Conservation (phyloP, 495 filamentous ascomycete species). For the Polyplosphaeria fusca region DNA sequence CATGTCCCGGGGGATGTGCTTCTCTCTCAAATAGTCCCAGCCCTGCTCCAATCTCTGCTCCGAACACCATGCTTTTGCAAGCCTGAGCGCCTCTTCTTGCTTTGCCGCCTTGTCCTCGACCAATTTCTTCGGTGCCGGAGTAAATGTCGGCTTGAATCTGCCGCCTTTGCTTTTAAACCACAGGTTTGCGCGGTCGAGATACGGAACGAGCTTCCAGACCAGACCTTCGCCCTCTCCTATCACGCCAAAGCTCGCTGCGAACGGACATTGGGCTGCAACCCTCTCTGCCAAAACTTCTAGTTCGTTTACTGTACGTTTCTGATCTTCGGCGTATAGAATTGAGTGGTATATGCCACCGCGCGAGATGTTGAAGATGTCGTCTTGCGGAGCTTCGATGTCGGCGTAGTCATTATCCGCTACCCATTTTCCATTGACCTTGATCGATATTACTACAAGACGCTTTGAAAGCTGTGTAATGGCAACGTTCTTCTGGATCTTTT, state of each 20-base stretch:
- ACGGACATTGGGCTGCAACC: slow-evolving; percentile 39
- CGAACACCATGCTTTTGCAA: slow-evolving; percentile 28
- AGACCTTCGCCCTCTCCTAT: slow-evolving; percentile 41
- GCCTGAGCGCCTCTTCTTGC: slow-evolving; percentile 9
- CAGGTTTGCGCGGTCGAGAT: slow-evolving; percentile 5
- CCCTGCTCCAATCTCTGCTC: slow-evolving; percentile 37
- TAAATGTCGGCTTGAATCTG: slow-evolving; percentile 26
- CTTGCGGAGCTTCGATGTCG: slow-evolving; percentile 28
- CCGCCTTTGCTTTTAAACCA: slow-evolving; percentile 44
- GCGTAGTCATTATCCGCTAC: slow-evolving; percentile 31
- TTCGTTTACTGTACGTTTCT: slow-evolving; percentile 9
- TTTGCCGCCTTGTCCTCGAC: slow-evolving; percentile 5
- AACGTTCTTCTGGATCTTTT: slow-evolving; percentile 39
- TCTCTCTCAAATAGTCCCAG: slow-evolving; percentile 38
- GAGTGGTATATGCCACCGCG: slow-evolving; percentile 33
- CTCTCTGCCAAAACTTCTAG: slow-evolving; percentile 28
- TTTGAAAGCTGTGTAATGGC: slow-evolving; percentile 33
- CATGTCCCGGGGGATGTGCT: slow-evolving; percentile 8
- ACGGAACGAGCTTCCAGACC: slow-evolving; percentile 40
- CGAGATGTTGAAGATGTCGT: slow-evolving; percentile 40
- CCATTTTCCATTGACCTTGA: slow-evolving; percentile 37
- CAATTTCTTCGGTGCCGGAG: slow-evolving; percentile 20
- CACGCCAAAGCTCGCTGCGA: slow-evolving; percentile 34
- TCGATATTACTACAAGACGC: slow-evolving; percentile 39
- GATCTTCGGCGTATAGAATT: slow-evolving; percentile 26